A percentile compares a stretch with the other conserved stretches of the same genome.
phyloP scores from a whole-genome alignment of 176 grass and related monocot species.

The Musa troglodytarum region DNA sequence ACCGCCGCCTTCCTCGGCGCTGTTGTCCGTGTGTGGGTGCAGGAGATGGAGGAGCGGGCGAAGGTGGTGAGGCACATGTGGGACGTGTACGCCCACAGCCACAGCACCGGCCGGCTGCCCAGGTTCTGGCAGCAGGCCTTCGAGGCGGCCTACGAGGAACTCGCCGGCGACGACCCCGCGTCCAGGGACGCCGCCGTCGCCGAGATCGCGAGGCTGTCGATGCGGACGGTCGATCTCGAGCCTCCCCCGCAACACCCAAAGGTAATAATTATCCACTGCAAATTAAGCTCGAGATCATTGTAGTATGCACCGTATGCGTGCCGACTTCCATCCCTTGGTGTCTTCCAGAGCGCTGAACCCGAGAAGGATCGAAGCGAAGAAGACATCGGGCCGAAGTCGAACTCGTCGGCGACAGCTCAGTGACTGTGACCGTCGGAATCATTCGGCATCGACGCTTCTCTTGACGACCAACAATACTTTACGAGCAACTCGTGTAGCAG shows the following conservation, averaged over 20 bases:
- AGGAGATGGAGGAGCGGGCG: conserved; percentile 92
- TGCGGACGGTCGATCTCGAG: conserved; percentile 58
- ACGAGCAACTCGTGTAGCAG: no score
- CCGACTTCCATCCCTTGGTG: no score
- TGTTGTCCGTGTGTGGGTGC: background rate
- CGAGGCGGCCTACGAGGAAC: conserved; percentile 90
- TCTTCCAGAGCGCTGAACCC: background rate
- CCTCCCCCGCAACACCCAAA: conserved; percentile 26
- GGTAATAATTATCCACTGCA: background rate
- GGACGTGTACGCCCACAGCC: conserved; percentile 65
- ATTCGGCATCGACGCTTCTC: background rate
- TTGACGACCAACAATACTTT: no score
- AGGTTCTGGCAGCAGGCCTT: conserved; percentile 91
- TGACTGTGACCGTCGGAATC: background rate
- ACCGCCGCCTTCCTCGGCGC: background rate
- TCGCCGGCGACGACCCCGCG: conserved; percentile 55
- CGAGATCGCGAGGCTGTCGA: conserved; percentile 68
- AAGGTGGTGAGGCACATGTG: conserved; percentile 80
- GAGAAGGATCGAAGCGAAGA: background rate
- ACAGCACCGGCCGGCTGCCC: conserved; percentile 43
- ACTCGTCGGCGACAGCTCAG: background rate
- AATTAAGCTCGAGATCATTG: no score
- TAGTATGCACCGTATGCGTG: no score
- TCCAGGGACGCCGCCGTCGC: conserved; percentile 44
- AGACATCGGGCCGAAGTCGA: background rate